A percentile compares a stretch with the other conserved stretches of the same genome.
Evolutionary conservation across 495 filamentous ascomycete genomes (phyloP).

Genomic region (Parachaetomium inaequale): DNA sequence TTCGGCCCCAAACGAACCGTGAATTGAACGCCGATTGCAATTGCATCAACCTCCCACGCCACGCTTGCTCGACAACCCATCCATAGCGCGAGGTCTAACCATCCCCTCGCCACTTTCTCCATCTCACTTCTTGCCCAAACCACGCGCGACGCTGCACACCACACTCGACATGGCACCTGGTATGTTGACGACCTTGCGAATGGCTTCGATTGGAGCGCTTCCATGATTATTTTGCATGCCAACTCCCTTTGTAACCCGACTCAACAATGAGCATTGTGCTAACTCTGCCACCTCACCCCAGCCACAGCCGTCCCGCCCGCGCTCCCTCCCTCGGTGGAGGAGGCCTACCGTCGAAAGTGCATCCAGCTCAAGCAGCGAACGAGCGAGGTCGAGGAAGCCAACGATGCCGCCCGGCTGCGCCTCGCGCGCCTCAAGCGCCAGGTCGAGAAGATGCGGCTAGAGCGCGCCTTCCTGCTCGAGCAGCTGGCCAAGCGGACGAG

Average conservation of each 20-base stretch:
- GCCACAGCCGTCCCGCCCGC: conserved; percentile 53
- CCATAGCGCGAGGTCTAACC: neutral
- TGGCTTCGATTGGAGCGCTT: neutral
- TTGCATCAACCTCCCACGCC: neutral
- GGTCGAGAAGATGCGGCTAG: conserved; percentile 87
- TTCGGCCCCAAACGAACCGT: neutral
- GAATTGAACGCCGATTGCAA: neutral
- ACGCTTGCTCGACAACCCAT: neutral
- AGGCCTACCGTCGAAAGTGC: conserved; percentile 95
- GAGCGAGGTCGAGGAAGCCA: conserved; percentile 82
- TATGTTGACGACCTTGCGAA: conserved; percentile 17
- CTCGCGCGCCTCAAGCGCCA: conserved; percentile 75
- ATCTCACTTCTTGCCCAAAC: neutral
- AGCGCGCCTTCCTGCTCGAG: conserved; percentile 85
- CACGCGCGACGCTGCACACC: neutral
- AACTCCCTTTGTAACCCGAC: neutral
- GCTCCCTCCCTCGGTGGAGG: conserved; percentile 90
- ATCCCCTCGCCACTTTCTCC: too few species aligned
- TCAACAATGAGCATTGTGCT: neutral
- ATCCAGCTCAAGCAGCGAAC: conserved; percentile 90
- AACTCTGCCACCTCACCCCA: conserved; percentile 19
- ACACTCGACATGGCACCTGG: conserved; percentile 27
- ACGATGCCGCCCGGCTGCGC: conserved; percentile 73
- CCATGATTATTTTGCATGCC: neutral
- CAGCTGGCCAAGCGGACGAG: conserved; percentile 81